A percentile compares a stretch with the other conserved stretches of the same genome.
Evolutionary conservation across 768 basidiomycete genomes (phyloP).

Genomic region (Kwoniella sp.): DNA sequence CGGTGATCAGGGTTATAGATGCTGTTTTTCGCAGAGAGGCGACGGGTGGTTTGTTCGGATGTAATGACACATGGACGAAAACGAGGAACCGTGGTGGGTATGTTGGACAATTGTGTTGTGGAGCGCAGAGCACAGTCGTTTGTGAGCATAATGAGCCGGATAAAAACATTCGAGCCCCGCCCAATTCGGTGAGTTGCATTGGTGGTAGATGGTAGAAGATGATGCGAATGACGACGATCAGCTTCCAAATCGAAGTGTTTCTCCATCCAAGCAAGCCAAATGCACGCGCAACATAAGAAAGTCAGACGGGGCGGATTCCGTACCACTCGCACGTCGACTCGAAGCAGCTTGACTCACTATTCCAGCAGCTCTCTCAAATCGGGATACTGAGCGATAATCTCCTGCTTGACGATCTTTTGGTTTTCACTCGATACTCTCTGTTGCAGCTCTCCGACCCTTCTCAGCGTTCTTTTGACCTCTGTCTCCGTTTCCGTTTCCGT

Average conservation of each 20-base stretch:
- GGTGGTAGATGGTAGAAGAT: no score
- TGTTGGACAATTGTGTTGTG: no score
- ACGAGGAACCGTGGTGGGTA: no score
- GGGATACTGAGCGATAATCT: slow-evolving; percentile 45
- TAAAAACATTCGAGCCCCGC: no score
- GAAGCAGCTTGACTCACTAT: slow-evolving; percentile 36
- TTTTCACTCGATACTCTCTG: slow-evolving; percentile 37
- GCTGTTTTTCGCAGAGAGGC: slow-evolving; percentile 13
- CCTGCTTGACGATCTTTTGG: slow-evolving; percentile 36
- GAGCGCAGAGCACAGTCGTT: no score
- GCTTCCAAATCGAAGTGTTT: no score
- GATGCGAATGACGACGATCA: no score
- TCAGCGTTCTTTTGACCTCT: slow-evolving; percentile 10
- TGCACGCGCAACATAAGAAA: background rate
- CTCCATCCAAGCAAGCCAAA: background rate
- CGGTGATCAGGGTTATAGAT: slow-evolving; percentile 43
- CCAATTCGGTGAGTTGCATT: no score
- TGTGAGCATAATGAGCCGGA: no score
- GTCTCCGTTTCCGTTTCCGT: background rate
- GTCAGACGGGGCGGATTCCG: background rate
- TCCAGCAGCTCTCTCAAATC: slow-evolving; percentile 45
- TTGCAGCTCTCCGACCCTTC: slow-evolving; percentile 34
- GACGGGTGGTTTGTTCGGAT: no score
- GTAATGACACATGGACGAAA: no score
- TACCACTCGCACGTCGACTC: no score